phyloP scores from a whole-genome alignment of 257 asterid species.

The Orobanche coerulescens region DNA sequence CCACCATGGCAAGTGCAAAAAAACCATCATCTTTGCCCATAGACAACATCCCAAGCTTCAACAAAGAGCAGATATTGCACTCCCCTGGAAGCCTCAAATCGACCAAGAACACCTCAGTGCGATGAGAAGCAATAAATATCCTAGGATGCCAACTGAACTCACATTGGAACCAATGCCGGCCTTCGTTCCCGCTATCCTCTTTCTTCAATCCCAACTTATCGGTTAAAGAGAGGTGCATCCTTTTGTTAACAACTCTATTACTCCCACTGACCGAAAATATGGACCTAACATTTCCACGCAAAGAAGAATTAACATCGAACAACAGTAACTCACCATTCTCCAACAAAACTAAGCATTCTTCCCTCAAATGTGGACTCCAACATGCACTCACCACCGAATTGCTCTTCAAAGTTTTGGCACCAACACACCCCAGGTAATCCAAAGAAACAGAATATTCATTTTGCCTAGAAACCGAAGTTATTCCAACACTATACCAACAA shows the following conservation, averaged over 20 bases:
- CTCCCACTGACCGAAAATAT: conserved; percentile 13
- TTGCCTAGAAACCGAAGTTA: conserved; percentile 8
- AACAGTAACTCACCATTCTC: conserved; percentile 59
- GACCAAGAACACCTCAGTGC: conserved; percentile 46
- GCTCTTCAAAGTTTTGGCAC: conserved; percentile 35
- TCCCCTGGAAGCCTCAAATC: conserved; percentile 40
- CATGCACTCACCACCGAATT: conserved; percentile 43
- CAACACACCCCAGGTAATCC: conserved; percentile 43
- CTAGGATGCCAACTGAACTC: conserved; percentile 79
- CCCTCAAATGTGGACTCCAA: conserved; percentile 79
- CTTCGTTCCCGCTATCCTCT: conserved; percentile 21
- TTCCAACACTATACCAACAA: conserved; percentile 47
- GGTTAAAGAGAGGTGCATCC: conserved; percentile 32
- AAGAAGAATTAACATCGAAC: conserved; percentile 46
- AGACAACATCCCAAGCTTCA: conserved; percentile 49
- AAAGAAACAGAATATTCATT: conserved; percentile 25
- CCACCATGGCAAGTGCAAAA: conserved; percentile 46
- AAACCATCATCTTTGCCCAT: conserved; percentile 40
- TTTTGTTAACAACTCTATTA: conserved; percentile 24
- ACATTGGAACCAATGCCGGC: conserved; percentile 45
- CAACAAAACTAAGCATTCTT: conserved; percentile 66
- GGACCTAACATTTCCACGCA: conserved; percentile 14
- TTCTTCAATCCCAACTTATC: conserved; percentile 25
- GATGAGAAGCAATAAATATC: conserved; percentile 48
- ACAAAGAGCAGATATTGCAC: conserved; percentile 37